Evolutionary conservation across 2,329 filamentous ascomycete genomes (phyloP).

Genomic region (Aspergillus eucalypticola): DNA sequence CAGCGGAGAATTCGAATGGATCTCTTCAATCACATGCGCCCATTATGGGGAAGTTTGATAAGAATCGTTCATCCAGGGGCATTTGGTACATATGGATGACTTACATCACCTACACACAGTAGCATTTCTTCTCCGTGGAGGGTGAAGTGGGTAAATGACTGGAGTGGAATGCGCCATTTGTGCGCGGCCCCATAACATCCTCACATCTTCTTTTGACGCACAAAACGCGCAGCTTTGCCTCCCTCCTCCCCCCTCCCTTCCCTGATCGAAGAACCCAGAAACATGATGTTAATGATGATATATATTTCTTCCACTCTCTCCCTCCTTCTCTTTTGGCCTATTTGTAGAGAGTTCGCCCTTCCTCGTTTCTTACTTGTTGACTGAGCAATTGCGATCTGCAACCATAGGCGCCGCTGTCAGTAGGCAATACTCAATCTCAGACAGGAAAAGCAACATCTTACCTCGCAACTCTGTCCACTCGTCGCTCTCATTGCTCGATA

Average conservation of each 20-base stretch:
- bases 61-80: background rate
- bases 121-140: no score
- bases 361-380: background rate
- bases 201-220: slow-evolving; percentile 23
- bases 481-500: background rate
- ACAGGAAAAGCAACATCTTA: background rate
- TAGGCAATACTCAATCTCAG: slow-evolving; percentile 1
- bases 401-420: background rate
- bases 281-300: background rate
- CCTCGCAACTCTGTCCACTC: background rate
- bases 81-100: background rate
- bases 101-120: background rate
- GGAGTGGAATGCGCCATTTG: slow-evolving; percentile 35
- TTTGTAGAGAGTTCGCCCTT: background rate
- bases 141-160: background rate
- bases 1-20: no score
- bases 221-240: slow-evolving; percentile 33
- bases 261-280: slow-evolving; percentile 7
- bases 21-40: background rate
- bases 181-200: slow-evolving; percentile 31
- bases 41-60: background rate
- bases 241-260: slow-evolving; percentile 1
- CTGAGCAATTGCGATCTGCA: background rate
- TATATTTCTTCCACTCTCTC: background rate
- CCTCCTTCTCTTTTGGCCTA: background rate